phyloP scores from a whole-genome alignment of 352 stramenopile genomes.

The Globisporangium cederbergense region DNA sequence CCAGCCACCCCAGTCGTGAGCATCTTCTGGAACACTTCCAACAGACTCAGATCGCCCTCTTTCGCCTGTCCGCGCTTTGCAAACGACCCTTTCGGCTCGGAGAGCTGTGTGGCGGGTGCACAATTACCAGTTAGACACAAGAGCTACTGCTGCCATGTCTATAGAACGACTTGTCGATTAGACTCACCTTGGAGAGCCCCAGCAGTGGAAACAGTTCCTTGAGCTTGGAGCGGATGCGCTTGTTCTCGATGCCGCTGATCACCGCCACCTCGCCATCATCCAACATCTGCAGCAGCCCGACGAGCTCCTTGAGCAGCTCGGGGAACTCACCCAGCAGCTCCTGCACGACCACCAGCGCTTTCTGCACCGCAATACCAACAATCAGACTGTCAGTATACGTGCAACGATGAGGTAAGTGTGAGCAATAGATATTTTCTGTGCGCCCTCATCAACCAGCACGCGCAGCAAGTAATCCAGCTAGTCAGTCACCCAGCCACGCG shows the following conservation, averaged over 20 bases:
- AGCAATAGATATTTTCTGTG: not conserved
- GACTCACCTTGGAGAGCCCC: constrained; percentile 50
- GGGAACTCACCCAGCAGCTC: constrained; percentile 66
- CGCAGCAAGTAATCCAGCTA: not conserved
- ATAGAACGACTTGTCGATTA: not conserved
- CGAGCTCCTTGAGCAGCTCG: constrained; percentile 55
- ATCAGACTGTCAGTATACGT: not conserved
- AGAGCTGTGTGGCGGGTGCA: constrained; percentile 20
- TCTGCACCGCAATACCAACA: constrained; percentile 23
- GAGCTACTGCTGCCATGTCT: not conserved
- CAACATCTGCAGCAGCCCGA: constrained; percentile 70
- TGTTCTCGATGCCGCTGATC: constrained; percentile 76
- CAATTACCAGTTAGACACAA: not conserved
- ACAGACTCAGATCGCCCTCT: constrained; percentile 27
- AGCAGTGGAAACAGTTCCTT: constrained; percentile 71
- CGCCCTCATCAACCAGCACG: not conserved
- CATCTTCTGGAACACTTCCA: constrained; percentile 53
- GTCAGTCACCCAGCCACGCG: not conserved
- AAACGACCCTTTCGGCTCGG: constrained; percentile 55
- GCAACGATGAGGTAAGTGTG: not conserved
- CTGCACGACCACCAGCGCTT: constrained; percentile 44
- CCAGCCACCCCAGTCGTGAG: constrained; percentile 20
- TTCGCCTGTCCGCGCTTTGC: constrained; percentile 26
- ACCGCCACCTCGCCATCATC: constrained; percentile 71
- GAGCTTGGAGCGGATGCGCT: constrained; percentile 57